Evolutionary conservation across 179 eudicot genomes (phyloP), one percentile per base, ranked within the genome.

Genomic region (Silene vulgaris): DNA sequence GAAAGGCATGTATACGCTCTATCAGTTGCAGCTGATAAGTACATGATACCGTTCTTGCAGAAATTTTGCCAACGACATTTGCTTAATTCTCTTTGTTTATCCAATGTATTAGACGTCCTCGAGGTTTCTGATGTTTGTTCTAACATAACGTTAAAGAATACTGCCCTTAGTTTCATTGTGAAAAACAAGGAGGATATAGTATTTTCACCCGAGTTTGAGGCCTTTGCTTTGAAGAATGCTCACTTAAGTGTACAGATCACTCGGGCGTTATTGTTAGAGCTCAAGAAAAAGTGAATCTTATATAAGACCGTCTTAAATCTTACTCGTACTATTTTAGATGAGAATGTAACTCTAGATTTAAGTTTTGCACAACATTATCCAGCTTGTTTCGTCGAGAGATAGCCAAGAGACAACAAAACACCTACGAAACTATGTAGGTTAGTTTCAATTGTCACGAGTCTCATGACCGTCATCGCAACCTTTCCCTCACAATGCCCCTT

Each of bases 161-260:
- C 88, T 21, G 83, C 96, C 19, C 79, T 93, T 79, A 87, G 77
- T 77, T 91, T 85, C 84, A 89, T 91, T 71, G 97, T 93, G 26
- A 84, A 83, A 82, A 93, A 90, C 77, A 87, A 88, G 92, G 94
- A 91, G 68, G 97, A 87, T 69, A 78, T 93, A 2, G 92, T 93
- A 9, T 91, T 90, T 75, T 82, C 96, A 1, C 65, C 86, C 54
- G 87, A 84, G 67, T 93, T 88, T 82, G 98, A 91, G 78, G 84
- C 84, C 1, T 93, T 93, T 84, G 93, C 98, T 35, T 87, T 93
- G 57, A 91, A 90, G 87, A 93, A 92, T 73, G 92, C 98, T 14
- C 96, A 91, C 81, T 77, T 93, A 29, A 84, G 92, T 75, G 92
- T 90, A 69, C 92, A 90, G 72, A 93, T 93, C 67, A 91, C 96